These are phyloP conservation scores for Excoecaria agallocha DNA, from an alignment of 345 rosid genomes.

Conservation along the genomic window DNA sequence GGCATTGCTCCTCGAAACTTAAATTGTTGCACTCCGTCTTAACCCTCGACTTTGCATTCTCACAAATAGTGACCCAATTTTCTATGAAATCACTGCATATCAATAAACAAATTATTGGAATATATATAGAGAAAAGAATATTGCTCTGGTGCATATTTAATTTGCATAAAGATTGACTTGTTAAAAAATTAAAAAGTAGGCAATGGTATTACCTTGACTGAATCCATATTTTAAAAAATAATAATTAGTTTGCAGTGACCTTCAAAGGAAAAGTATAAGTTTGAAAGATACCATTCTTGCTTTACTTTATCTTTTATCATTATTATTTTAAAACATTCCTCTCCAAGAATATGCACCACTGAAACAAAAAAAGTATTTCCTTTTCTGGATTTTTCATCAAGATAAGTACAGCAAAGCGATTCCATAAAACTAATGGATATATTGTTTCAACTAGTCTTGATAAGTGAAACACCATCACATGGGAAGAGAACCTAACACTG, in stretches of 20 bases:
- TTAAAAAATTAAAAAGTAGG: no score
- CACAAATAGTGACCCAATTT: slow-evolving; percentile 77
- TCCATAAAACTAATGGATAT: neutral
- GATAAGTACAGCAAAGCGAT: neutral
- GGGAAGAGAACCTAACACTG: neutral
- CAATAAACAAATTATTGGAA: neutral
- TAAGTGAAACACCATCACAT: slow-evolving; percentile 11
- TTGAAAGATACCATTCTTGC: neutral
- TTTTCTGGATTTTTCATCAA: neutral
- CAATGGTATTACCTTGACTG: no score
- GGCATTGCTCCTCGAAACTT: slow-evolving; percentile 67
- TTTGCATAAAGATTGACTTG: no score
- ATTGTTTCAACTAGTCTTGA: neutral
- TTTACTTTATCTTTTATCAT: neutral
- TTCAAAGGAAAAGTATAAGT: no score
- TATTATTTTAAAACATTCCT: slow-evolving; percentile 14
- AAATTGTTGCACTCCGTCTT: slow-evolving; percentile 40
- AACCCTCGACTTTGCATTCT: slow-evolving; percentile 70
- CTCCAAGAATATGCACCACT: slow-evolving; percentile 28
- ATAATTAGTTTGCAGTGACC: no score
- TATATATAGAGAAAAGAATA: neutral
- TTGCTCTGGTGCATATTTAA: neutral
- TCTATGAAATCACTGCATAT: slow-evolving; percentile 80
- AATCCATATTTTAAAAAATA: no score
- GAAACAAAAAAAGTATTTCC: neutral